Percentiles rank a stretch among this genome's conserved stretches.
These are phyloP conservation scores for Verbascum thapsus DNA, from an alignment of 257 asterid species.

Conservation along the genomic window DNA sequence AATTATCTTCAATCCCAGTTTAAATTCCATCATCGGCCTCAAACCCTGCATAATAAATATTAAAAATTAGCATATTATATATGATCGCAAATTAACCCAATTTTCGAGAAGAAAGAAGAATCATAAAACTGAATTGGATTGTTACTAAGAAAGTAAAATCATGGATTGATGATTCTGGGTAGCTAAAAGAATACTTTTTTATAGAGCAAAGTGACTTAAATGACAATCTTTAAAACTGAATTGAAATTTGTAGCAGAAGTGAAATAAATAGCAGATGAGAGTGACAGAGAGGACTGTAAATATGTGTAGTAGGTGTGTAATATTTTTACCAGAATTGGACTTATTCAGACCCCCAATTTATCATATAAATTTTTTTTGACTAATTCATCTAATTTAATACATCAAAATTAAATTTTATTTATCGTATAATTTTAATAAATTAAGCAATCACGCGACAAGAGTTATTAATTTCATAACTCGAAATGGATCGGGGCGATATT, in stretches of 20 bases:
- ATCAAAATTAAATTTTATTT: too few species aligned
- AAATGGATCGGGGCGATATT: too few species aligned
- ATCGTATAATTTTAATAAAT: too few species aligned
- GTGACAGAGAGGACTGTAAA: conserved; percentile 17
- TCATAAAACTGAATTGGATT: conserved; percentile 10
- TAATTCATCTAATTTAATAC: too few species aligned
- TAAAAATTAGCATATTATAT: background rate
- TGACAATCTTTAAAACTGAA: conserved; percentile 22
- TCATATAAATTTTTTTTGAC: too few species aligned
- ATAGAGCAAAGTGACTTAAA: background rate
- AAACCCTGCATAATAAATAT: conserved; percentile 22
- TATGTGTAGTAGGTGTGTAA: background rate
- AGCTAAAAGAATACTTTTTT: background rate
- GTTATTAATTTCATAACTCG: too few species aligned
- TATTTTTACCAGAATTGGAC: too few species aligned
- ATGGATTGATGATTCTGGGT: conserved; percentile 22
- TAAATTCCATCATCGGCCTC: conserved; percentile 13
- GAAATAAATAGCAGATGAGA: conserved; percentile 31
- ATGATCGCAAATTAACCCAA: too few species aligned
- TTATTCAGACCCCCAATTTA: too few species aligned
- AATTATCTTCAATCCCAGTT: conserved; percentile 7
- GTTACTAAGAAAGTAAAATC: background rate
- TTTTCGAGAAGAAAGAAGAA: background rate
- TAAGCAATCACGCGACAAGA: too few species aligned
- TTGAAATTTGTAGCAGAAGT: conserved; percentile 12